Conservation (phyloP, 2,329 filamentous ascomycete species). For the Ceratocystis albifundus region DNA sequence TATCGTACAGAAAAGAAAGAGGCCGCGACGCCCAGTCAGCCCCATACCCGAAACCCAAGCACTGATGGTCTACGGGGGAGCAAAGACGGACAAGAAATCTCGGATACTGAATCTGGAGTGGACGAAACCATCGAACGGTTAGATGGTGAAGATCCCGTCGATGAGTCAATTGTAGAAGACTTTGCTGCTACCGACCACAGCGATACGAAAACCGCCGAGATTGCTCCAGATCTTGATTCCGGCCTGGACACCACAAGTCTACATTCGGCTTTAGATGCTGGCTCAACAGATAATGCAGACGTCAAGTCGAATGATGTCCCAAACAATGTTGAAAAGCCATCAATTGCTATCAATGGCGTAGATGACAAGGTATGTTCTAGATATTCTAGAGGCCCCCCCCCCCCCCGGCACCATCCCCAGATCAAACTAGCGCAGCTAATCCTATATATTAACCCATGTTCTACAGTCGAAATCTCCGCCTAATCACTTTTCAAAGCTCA, state of each 20-base stretch:
- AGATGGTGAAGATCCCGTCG: constrained; percentile 15
- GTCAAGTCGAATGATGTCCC: background rate
- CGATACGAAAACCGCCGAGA: background rate
- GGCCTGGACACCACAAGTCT: background rate
- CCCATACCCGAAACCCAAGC: constrained; percentile 59
- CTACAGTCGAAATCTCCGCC: constrained; percentile 52
- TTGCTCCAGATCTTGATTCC: background rate
- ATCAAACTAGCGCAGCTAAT: constrained; percentile 2
- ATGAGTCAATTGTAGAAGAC: background rate
- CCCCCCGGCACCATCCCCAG: background rate
- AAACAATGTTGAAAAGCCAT: constrained; percentile 18
- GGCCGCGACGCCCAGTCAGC: constrained; percentile 31
- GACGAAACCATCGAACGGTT: constrained; percentile 22
- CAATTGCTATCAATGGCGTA: constrained; percentile 14
- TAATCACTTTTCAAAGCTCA: constrained; percentile 74
- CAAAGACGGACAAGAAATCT: constrained; percentile 54
- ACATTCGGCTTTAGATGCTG: background rate
- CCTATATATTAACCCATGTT: background rate
- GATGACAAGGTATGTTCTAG: constrained; percentile 11
- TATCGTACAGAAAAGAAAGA: constrained; percentile 81
- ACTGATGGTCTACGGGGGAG: constrained; percentile 65
- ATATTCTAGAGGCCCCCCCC: background rate
- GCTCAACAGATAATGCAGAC: background rate
- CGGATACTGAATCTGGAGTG: constrained; percentile 46
- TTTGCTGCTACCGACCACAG: background rate